Conservation (phyloP, 2,329 filamentous ascomycete genomes). For the Diaporthe longicolla region DNA sequence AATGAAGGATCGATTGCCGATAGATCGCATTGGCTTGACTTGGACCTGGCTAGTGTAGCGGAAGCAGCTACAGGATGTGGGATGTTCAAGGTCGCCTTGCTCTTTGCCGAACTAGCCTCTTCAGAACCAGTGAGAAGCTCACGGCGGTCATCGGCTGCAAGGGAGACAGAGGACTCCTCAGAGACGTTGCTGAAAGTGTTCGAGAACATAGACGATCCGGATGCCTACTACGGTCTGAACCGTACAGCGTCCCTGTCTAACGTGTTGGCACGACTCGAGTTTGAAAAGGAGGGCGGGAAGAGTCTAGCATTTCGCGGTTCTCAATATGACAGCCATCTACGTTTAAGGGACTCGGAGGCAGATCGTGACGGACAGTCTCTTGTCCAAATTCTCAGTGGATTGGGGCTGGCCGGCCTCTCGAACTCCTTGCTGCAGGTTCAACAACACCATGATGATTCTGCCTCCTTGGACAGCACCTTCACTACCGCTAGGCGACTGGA, state of each 20-base stretch:
- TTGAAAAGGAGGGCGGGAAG: slow-evolving; percentile 89
- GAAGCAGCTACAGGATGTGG: slow-evolving; percentile 81
- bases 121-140: slow-evolving; percentile 70
- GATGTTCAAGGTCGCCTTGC: slow-evolving; percentile 88
- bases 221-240: slow-evolving; percentile 93
- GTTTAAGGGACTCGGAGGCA: slow-evolving; percentile 68
- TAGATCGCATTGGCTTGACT: slow-evolving; percentile 85
- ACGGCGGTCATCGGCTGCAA: slow-evolving; percentile 74
- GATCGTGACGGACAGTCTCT: slow-evolving; percentile 76
- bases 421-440: slow-evolving; percentile 82
- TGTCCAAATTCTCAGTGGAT: slow-evolving; percentile 81
- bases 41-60: slow-evolving; percentile 81
- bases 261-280: slow-evolving; percentile 86
- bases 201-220: slow-evolving; percentile 93
- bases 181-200: slow-evolving; percentile 86
- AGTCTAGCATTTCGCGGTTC: slow-evolving; percentile 92
- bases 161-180: slow-evolving; percentile 66
- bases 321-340: slow-evolving; percentile 88
- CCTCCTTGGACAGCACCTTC: slow-evolving; percentile 80
- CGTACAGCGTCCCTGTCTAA: slow-evolving; percentile 82
- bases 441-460: slow-evolving; percentile 68
- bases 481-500: slow-evolving; percentile 85
- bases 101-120: slow-evolving; percentile 83
- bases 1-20: slow-evolving; percentile 85
- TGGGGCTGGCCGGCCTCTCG: slow-evolving; percentile 89